phyloP scores from a whole-genome alignment of 2,329 filamentous ascomycete genomes.

The Thielaviopsis euricoi region DNA sequence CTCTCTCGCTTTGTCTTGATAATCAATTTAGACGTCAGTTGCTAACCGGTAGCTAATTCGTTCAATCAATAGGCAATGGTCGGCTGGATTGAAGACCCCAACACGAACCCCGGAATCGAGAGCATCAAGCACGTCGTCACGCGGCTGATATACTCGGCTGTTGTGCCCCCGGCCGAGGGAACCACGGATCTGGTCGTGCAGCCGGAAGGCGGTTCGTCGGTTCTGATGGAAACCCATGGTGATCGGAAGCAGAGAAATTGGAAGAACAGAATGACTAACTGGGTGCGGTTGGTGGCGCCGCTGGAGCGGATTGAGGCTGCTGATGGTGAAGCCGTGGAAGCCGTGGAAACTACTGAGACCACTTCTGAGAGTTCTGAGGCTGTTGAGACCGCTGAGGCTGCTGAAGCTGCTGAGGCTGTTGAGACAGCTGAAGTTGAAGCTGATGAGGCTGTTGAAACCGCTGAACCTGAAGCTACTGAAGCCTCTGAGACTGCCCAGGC shows the following conservation, averaged over 20 bases:
- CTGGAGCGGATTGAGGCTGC: background rate
- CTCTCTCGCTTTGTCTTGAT: too few relatives aligned
- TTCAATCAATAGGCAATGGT: slow-evolving; percentile 3
- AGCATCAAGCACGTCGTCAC: slow-evolving; percentile 10
- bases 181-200: background rate
- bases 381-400: background rate
- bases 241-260: slow-evolving; percentile 5
- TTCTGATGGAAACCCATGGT: slow-evolving; percentile 2
- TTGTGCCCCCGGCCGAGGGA: background rate
- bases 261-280: slow-evolving; percentile 7
- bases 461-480: background rate
- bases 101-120: slow-evolving; percentile 2
- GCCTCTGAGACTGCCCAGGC: background rate
- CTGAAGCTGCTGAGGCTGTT: background rate
- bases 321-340: background rate
- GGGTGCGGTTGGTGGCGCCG: slow-evolving; percentile 7
- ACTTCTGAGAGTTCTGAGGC: background rate
- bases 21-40: too few relatives aligned
- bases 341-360: background rate
- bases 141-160: slow-evolving; percentile 5
- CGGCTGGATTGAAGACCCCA: slow-evolving; percentile 7
- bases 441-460: background rate
- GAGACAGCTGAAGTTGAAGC: background rate
- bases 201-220: background rate
- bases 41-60: background rate